Evolutionary conservation across 768 basidiomycete species (phyloP), one percentile per base, ranked within the genome.

Genomic region (Cyathus striatus): DNA sequence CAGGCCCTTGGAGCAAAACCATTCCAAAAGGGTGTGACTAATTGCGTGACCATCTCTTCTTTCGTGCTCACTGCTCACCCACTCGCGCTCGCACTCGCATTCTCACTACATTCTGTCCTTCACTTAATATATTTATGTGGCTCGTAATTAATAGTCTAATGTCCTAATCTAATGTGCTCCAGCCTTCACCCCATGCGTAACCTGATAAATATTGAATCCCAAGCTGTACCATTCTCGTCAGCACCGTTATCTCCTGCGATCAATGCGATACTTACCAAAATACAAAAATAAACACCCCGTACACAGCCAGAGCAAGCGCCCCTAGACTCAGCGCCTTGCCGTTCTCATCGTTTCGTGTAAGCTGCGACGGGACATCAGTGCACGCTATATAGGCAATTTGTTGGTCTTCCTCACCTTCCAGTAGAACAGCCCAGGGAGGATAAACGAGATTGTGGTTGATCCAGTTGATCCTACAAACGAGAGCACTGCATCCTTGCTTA

Each of bases 391-490:
- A n/a, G n/a, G n/a, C n/a, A n/a, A n/a, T n/a, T n/a, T n/a, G n/a
- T n/a, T n/a, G n/a, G n/a, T n/a, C n/a, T n/a, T n/a, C n/a, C n/a
- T n/a, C n/a, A 86, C 88, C 84, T 90, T 85, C 85, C 90, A 97
- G 68, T 89, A 96, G 58, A 96, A 87, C 39, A 93, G 65, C 2
- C 91, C 93, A 0, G 93, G 94, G 25, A 96, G 75, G 55, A 98
- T 96, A 66, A 97, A 98, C 1, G 90, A 93, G 45, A 98, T 91
- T 16, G 93, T 95, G 20, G 94, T 96, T 12, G 91, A 95, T 10
- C 96, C 96, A 1, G 93, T 97, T 18, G 92, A 86, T 1, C 96
- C 96, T 26, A 99, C 95, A 58, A 99, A 96, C 3, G 92, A 90
- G 24, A 98, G 73, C 12, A 98, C 95, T 90, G 55, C 21, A 40